phyloP scores from a whole-genome alignment of 495 filamentous ascomycete genomes.

The Daldinia grandis region DNA sequence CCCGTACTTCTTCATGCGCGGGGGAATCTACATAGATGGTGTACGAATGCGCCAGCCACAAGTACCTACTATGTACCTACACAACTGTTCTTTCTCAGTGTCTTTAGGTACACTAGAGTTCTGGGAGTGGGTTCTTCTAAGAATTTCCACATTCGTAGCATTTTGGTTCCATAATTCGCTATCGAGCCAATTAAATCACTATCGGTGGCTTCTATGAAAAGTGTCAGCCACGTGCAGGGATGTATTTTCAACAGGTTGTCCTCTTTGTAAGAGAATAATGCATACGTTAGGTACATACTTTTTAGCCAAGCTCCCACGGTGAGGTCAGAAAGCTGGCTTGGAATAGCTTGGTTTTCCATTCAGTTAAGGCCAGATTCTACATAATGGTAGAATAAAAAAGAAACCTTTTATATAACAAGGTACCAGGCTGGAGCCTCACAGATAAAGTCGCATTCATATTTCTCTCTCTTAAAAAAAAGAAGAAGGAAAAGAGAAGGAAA shows the following conservation, averaged over 20 bases:
- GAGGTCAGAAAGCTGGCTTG: slow-evolving; percentile 33
- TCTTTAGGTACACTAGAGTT: no score
- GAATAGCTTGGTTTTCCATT: slow-evolving; percentile 21
- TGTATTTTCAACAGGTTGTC: slow-evolving; percentile 43
- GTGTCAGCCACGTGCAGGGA: slow-evolving; percentile 32
- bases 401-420: slow-evolving; percentile 34
- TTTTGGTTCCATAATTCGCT: slow-evolving; percentile 28
- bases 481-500: no score
- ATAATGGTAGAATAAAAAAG: slow-evolving; percentile 11
- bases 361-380: slow-evolving; percentile 47
- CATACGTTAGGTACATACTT: slow-evolving; percentile 15
- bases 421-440: slow-evolving; percentile 18
- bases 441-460: slow-evolving; percentile 9
- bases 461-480: background rate
- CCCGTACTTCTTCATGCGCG: background rate
- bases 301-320: slow-evolving; percentile 22
- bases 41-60: slow-evolving; percentile 13
- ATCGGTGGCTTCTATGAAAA: slow-evolving; percentile 43
- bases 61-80: no score
- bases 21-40: background rate
- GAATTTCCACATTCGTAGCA: slow-evolving; percentile 36
- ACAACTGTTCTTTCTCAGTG: no score
- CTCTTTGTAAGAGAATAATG: slow-evolving; percentile 38
- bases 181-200: slow-evolving; percentile 43
- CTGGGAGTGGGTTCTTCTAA: background rate